phyloP scores from a whole-genome alignment of 1,284 basidiomycete genomes.

The Leccinum angustisporum region DNA sequence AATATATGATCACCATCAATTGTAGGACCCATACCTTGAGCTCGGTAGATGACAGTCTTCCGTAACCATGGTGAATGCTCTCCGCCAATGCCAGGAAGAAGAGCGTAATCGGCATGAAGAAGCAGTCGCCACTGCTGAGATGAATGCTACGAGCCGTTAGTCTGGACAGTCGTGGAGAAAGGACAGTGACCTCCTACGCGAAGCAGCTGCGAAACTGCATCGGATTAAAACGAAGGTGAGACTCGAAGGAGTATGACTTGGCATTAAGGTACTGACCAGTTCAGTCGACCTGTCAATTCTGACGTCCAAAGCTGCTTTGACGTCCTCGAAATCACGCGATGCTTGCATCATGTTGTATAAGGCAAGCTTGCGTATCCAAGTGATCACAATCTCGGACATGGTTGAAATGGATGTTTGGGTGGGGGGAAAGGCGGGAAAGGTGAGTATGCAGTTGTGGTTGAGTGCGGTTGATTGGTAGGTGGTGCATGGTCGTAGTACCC shows the following conservation, averaged over 20 bases:
- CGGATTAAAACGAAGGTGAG: conserved; percentile 4
- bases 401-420: conserved; percentile 10
- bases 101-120: conserved; percentile 15
- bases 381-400: background rate
- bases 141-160: conserved; percentile 23
- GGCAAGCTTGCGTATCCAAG: conserved; percentile 11
- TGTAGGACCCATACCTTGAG: conserved; percentile 24
- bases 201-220: conserved; percentile 27
- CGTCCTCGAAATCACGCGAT: conserved; percentile 23
- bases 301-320: conserved; percentile 19
- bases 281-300: conserved; percentile 28
- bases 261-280: conserved; percentile 12
- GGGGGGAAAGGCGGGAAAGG: background rate
- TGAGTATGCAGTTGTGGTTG: background rate
- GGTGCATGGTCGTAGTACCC: background rate
- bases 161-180: background rate
- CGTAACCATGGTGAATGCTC: conserved; percentile 24
- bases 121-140: conserved; percentile 16
- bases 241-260: background rate
- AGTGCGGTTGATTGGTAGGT: background rate
- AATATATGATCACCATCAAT: background rate
- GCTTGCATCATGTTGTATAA: conserved; percentile 19
- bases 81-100: conserved; percentile 23
- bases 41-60: conserved; percentile 22
- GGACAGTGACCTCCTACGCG: conserved; percentile 11